Conservation (phyloP, 345 rosid genomes). For the Isatis tinctoria region DNA sequence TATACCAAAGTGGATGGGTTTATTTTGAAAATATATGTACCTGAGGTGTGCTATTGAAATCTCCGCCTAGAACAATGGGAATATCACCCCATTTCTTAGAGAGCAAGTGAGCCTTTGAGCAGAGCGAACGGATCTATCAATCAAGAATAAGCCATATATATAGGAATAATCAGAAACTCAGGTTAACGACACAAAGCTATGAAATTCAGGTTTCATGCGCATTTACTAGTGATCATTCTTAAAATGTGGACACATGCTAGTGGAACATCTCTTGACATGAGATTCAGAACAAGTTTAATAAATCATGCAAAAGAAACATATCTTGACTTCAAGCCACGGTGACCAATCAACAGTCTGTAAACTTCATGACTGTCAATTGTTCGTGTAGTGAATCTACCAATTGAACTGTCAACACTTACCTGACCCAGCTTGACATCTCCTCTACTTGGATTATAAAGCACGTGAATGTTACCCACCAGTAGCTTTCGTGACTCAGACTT, state of each 20-base stretch:
- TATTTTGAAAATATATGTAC: constrained; percentile 20
- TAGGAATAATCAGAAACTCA: constrained; percentile 14
- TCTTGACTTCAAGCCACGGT: not conserved
- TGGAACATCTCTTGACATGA: not conserved
- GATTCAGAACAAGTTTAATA: not conserved
- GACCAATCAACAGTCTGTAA: not conserved
- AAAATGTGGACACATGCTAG: not conserved
- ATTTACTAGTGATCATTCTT: not conserved
- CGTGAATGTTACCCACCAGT: constrained; percentile 68
- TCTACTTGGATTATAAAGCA: constrained; percentile 57
- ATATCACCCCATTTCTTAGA: constrained; percentile 69
- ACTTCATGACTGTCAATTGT: not conserved
- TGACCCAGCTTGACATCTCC: constrained; percentile 86
- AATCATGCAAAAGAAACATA: not conserved
- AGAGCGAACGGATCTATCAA: constrained; percentile 47
- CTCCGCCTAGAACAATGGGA: constrained; percentile 75
- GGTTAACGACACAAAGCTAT: not conserved
- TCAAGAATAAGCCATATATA: not conserved
- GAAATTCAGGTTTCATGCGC: not conserved
- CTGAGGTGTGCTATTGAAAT: constrained; percentile 73
- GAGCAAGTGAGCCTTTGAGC: constrained; percentile 61
- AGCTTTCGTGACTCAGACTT: constrained; percentile 51
- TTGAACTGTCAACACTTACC: constrained; percentile 37
- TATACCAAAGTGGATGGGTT: not conserved
- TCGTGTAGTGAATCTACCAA: not conserved